phyloP scores from a whole-genome alignment of 2,329 filamentous ascomycete species.

The Fusarium duplospermum region DNA sequence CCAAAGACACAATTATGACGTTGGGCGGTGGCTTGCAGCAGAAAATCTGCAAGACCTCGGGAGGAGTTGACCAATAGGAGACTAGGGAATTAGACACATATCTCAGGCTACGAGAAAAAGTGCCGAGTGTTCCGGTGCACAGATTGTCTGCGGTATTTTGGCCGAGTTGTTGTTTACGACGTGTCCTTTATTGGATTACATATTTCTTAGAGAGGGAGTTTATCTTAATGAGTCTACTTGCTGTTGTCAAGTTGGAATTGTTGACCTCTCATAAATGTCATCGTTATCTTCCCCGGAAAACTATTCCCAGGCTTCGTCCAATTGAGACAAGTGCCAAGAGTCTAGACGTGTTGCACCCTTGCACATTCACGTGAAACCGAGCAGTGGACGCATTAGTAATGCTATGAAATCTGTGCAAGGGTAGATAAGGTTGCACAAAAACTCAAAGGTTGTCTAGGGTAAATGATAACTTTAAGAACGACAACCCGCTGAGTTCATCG shows the following conservation, averaged over 20 bases:
- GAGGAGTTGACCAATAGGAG: neutral
- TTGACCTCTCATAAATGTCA: neutral
- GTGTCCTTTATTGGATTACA: neutral
- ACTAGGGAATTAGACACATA: neutral
- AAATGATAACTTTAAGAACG: neutral
- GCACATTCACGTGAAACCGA: neutral
- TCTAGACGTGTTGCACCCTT: neutral
- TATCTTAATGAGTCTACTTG: neutral
- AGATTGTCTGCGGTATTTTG: neutral
- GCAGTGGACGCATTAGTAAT: neutral
- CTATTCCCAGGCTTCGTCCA: neutral
- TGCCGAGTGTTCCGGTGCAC: neutral
- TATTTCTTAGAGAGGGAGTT: neutral
- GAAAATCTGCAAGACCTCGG: neutral
- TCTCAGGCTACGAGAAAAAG: neutral
- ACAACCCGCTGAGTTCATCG: neutral
- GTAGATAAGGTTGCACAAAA: neutral
- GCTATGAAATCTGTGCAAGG: neutral
- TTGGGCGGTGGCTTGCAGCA: neutral
- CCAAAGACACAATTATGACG: neutral
- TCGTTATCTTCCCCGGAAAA: neutral
- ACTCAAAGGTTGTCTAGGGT: neutral
- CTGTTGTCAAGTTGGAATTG: neutral
- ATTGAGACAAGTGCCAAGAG: neutral
- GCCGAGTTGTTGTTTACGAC: neutral